Percentiles rank a stretch among this genome's conserved stretches.
Evolutionary conservation across 73 alveolate genomes (phyloP).

Genomic region (Blepharisma stoltei): DNA sequence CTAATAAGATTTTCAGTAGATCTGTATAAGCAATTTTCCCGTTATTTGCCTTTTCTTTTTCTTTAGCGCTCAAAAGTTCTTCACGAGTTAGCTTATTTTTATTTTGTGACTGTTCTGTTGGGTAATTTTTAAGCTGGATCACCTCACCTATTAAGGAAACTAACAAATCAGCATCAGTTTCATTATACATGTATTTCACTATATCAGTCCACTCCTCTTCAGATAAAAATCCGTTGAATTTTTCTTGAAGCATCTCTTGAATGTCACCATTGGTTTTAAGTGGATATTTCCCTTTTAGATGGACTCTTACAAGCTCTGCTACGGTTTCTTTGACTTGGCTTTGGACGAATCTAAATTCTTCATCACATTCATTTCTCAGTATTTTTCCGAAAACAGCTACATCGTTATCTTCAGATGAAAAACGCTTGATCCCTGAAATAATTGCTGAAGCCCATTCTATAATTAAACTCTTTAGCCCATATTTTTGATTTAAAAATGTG

Average conservation of each 20-base stretch:
- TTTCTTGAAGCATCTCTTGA: conserved; percentile 62
- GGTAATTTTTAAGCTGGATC: background rate
- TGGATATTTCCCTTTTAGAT: conserved; percentile 58
- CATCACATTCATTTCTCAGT: conserved; percentile 96
- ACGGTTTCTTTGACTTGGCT: conserved; percentile 60
- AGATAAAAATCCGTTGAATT: conserved; percentile 43
- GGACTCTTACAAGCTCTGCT: conserved; percentile 54
- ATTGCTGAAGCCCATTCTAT: conserved; percentile 93
- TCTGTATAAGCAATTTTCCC: background rate
- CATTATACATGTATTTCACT: conserved; percentile 76
- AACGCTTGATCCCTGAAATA: conserved; percentile 76
- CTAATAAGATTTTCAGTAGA: conserved; percentile 77
- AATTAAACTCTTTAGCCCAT: conserved; percentile 85
- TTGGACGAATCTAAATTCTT: conserved; percentile 80
- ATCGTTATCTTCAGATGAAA: conserved; percentile 84
- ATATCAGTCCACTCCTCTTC: conserved; percentile 82
- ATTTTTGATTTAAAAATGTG: conserved; percentile 76
- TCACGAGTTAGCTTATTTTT: conserved; percentile 1
- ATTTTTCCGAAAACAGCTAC: conserved; percentile 92
- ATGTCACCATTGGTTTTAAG: conserved; percentile 44
- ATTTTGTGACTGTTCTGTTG: background rate
- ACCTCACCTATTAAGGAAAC: background rate
- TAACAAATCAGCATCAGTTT: conserved; percentile 56
- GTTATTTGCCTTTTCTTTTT: conserved; percentile 12
- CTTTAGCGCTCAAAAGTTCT: background rate